Conservation (phyloP, 768 basidiomycete species). For the Psilocybe tampanensis region DNA sequence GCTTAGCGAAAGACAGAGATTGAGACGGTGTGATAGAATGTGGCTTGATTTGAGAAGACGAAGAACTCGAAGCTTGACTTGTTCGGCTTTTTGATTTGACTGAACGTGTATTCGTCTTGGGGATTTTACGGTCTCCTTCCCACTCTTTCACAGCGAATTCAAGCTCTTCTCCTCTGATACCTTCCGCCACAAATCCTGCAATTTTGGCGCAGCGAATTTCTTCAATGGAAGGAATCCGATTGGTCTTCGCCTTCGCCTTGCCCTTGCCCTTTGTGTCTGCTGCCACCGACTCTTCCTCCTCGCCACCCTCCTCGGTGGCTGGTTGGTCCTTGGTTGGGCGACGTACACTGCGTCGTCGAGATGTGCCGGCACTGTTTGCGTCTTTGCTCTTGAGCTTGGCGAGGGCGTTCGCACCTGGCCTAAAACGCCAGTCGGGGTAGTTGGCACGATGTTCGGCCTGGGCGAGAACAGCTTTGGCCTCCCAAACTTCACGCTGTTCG, state of each 20-base stretch:
- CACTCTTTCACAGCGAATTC: slow-evolving; percentile 66
- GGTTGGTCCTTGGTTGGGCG: slow-evolving; percentile 23
- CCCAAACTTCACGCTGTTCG: slow-evolving; percentile 74
- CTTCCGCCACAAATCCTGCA: slow-evolving; percentile 63
- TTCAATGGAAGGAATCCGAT: slow-evolving; percentile 31
- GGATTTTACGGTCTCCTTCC: slow-evolving; percentile 39
- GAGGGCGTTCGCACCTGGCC: slow-evolving; percentile 55
- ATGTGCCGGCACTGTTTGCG: slow-evolving; percentile 22
- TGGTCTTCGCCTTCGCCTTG: slow-evolving; percentile 23
- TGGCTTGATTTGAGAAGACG: slow-evolving; percentile 8
- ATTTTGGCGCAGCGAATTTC: slow-evolving; percentile 68
- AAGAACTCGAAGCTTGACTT: slow-evolving; percentile 3
- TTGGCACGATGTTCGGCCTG: slow-evolving; percentile 72
- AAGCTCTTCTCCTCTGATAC: slow-evolving; percentile 65
- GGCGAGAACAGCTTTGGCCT: slow-evolving; percentile 69
- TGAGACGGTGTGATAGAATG: slow-evolving; percentile 7
- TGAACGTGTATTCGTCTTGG: slow-evolving; percentile 12
- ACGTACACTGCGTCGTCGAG: slow-evolving; percentile 24
- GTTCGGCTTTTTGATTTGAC: slow-evolving; percentile 14
- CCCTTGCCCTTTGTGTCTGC: slow-evolving; percentile 24
- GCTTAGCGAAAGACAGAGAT: slow-evolving; percentile 1
- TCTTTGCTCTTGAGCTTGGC: slow-evolving; percentile 42
- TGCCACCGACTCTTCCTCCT: not conserved
- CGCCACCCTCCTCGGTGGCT: slow-evolving; percentile 22
- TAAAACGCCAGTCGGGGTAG: slow-evolving; percentile 85